These are phyloP conservation scores for Dothistroma pini DNA, from an alignment of 2,329 filamentous ascomycete species.

Conservation along the genomic window DNA sequence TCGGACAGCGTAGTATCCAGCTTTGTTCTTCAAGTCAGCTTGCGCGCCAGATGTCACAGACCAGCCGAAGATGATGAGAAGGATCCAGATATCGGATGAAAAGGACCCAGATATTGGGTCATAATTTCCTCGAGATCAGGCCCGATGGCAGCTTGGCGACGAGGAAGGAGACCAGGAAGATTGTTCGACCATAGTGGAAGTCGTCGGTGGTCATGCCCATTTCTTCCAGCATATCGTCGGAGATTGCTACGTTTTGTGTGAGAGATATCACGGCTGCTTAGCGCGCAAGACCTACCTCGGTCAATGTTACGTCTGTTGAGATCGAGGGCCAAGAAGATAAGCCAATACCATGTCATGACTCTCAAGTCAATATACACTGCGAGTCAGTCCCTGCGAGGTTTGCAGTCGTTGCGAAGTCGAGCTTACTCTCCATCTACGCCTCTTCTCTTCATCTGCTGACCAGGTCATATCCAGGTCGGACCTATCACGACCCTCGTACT, in stretches of 20 bases:
- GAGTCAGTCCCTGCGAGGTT: background rate
- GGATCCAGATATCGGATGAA: constrained; percentile 44
- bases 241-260: constrained; percentile 20
- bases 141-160: constrained; percentile 45
- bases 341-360: constrained; percentile 28
- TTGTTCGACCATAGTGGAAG: constrained; percentile 31
- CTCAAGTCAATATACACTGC: constrained; percentile 20
- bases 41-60: constrained; percentile 38
- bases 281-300: constrained; percentile 9
- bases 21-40: constrained; percentile 31
- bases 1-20: constrained; percentile 37
- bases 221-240: constrained; percentile 28
- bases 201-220: constrained; percentile 31
- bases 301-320: constrained; percentile 31
- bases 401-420: too few species aligned
- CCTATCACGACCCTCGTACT: constrained; percentile 49
- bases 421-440: constrained; percentile 26
- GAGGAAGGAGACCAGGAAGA: constrained; percentile 29
- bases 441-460: constrained; percentile 43
- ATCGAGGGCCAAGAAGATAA: constrained; percentile 29
- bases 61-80: constrained; percentile 41
- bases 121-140: constrained; percentile 46
- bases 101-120: constrained; percentile 46
- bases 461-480: constrained; percentile 48
- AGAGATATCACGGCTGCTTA: constrained; percentile 27